Evolutionary conservation across 2,329 filamentous ascomycete genomes (phyloP).

Genomic region (Ophiostoma australiae): DNA sequence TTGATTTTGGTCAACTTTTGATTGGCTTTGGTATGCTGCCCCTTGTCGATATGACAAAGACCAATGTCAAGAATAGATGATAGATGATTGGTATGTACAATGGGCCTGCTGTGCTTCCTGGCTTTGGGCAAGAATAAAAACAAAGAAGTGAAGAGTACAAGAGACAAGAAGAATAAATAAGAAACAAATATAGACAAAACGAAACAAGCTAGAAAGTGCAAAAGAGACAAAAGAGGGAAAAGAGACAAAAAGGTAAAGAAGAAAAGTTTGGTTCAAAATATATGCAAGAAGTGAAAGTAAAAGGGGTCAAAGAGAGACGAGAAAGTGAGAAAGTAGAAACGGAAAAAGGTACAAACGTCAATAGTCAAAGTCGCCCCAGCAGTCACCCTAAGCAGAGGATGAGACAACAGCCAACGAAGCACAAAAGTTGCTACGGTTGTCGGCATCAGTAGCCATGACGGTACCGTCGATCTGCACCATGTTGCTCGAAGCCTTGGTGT

Average conservation of each 20-base stretch:
- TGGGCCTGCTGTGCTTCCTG: slow-evolving; percentile 7
- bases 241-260: background rate
- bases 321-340: background rate
- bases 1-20: background rate
- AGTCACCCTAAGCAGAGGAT: slow-evolving; percentile 18
- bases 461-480: slow-evolving; percentile 63
- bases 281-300: slow-evolving; percentile 22
- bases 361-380: background rate
- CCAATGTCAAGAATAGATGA: background rate
- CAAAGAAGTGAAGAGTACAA: background rate
- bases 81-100: slow-evolving; percentile 13
- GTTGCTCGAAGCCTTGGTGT: slow-evolving; percentile 68
- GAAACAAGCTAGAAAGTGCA: background rate
- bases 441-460: slow-evolving; percentile 49
- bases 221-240: background rate
- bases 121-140: background rate
- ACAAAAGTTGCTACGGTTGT: slow-evolving; percentile 63
- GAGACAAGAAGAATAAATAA: background rate
- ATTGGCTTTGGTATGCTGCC: background rate
- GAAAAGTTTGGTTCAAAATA: background rate
- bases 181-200: background rate
- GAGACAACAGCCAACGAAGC: slow-evolving; percentile 54
- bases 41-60: background rate
- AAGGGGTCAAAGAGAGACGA: background rate
- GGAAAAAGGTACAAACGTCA: background rate